Evolutionary conservation across 2,329 filamentous ascomycete genomes (phyloP), one percentile per base, ranked within the genome.

Genomic region (Cercospora zeina): DNA sequence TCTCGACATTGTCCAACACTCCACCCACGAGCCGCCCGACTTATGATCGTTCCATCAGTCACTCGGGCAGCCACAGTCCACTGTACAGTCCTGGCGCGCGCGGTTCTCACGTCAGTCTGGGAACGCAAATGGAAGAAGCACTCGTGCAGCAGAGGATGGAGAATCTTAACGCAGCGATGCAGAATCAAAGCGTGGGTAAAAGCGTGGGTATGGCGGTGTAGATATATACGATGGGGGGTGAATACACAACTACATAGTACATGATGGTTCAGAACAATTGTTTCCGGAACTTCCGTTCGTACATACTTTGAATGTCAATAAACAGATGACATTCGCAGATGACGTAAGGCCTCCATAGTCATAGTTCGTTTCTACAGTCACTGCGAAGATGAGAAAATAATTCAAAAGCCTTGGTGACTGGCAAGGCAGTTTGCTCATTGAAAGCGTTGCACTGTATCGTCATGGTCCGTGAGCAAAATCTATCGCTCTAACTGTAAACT

Each of bases 151-250:
- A 70, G 59, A 62, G 64, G 39, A 61, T 71, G 63, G 71, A 71
- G 61, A 73, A 73, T 19, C 67, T 71, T 59, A 62, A 71, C 53
- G 71, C 71, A 36, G 67, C 69, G 3, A 64, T 71, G 65, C 56
- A 67, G 37, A 72, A 71, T 16, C 65, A 68, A 33, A 59, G 49
- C 10, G 24, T 72, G 50, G 67, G 67, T 1, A 61, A 68, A 33
- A 59, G 49, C 10, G 24, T 72, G 50, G 67, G 67, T 1, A 61
- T 71, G 31, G 67, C 68, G 21, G 69, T 62, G 37, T 70, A 49
- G 30, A 42, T 27, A 21, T 1, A 30, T 47, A 7, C 13, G 13
- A 3, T 2, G 19, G 39, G 10, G 11, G 13, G 16, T 5, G 8
- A 3, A 42, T 42, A n/a, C n/a, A n/a, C n/a, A n/a, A n/a, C n/a